These are phyloP conservation scores for Colletotrichum sp. DNA, from an alignment of 2,329 filamentous ascomycete genomes.

Conservation along the genomic window DNA sequence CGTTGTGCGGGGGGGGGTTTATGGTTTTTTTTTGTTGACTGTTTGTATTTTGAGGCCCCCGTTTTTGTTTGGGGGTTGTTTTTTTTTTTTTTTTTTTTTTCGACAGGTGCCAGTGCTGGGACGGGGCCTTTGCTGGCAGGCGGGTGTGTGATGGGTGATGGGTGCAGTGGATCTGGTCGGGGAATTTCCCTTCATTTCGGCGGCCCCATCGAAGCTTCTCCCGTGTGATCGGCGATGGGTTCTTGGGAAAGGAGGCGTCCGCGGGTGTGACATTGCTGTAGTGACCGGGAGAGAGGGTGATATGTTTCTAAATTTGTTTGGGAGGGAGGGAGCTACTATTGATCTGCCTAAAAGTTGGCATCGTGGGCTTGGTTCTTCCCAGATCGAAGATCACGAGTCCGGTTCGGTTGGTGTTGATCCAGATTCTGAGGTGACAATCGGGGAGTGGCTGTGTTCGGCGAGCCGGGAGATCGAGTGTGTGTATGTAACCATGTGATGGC, in stretches of 20 bases:
- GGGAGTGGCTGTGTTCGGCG: background rate
- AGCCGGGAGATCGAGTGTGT: background rate
- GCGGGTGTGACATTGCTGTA: background rate
- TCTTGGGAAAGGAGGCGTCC: background rate
- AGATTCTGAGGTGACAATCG: background rate
- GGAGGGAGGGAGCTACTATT: background rate
- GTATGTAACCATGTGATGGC: background rate
- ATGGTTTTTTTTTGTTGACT: no score
- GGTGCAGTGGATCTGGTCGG: conserved; percentile 3
- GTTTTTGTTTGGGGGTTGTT: no score
- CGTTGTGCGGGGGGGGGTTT: no score
- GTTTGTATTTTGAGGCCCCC: no score
- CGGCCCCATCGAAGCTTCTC: conserved; percentile 7
- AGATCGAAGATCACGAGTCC: background rate
- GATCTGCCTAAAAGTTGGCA: background rate
- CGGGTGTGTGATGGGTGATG: background rate
- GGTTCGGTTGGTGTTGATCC: background rate
- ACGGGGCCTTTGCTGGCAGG: background rate
- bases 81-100: background rate
- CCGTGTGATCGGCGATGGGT: background rate
- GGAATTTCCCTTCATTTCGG: conserved; percentile 8
- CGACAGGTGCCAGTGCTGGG: background rate
- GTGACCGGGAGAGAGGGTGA: background rate
- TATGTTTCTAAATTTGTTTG: background rate
- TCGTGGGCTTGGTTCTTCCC: background rate